Conservation (phyloP, 176 grass and related monocot species). For the Puya raimondii region DNA sequence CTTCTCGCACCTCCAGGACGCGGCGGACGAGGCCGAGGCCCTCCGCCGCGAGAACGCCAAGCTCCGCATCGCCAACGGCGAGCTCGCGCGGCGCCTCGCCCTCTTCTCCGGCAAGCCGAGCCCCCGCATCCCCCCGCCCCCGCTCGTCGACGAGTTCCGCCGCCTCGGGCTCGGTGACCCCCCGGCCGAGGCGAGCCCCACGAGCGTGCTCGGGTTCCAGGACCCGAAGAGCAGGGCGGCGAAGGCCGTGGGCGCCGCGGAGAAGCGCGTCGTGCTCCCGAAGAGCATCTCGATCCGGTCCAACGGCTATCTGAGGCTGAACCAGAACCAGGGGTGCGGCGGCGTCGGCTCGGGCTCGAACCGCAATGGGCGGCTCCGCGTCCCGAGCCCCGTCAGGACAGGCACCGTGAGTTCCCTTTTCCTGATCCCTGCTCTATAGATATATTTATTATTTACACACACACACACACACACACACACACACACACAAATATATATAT, state of each 20-base stretch:
- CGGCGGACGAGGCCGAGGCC: conserved; percentile 42
- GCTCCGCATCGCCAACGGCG: conserved; percentile 61
- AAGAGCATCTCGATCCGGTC: conserved; percentile 92
- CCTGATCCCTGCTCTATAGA: neutral
- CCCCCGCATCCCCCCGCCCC: conserved; percentile 5
- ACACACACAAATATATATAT: no score
- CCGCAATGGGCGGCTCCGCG: conserved; percentile 21
- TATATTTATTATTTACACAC: conserved; percentile 1
- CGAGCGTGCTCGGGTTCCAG: conserved; percentile 18
- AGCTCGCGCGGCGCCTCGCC: conserved; percentile 47
- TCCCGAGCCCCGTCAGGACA: conserved; percentile 20
- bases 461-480: no score
- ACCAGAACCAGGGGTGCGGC: conserved; percentile 18
- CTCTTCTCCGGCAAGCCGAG: conserved; percentile 36
- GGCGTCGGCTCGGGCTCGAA: neutral
- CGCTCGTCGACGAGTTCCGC: conserved; percentile 45
- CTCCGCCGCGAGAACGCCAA: conserved; percentile 61
- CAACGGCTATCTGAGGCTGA: conserved; percentile 68
- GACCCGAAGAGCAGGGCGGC: conserved; percentile 16
- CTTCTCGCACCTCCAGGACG: conserved; percentile 71
- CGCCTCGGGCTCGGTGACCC: conserved; percentile 30
- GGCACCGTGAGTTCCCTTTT: conserved; percentile 40
- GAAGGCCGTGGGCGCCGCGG: conserved; percentile 12
- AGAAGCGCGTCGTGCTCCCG: conserved; percentile 44
- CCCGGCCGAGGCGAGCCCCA: conserved; percentile 24